phyloP scores from a whole-genome alignment of 257 asterid species.

The Primulina tabacum region DNA sequence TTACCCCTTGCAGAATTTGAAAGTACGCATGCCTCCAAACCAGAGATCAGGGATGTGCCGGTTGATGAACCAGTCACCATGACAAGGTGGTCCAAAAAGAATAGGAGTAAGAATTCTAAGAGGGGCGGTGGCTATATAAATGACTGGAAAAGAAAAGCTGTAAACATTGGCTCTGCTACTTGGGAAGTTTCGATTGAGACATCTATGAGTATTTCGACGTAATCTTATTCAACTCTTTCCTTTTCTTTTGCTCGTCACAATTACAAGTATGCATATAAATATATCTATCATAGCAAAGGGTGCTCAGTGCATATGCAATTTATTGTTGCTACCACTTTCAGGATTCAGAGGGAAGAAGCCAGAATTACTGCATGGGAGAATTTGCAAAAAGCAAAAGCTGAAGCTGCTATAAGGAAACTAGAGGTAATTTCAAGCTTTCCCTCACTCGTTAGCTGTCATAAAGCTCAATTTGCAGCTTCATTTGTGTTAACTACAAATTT shows the following conservation, averaged over 20 bases:
- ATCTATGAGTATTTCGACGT: slow-evolving; percentile 66
- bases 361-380: slow-evolving; percentile 78
- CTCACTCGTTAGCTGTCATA: neutral
- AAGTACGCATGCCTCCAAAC: slow-evolving; percentile 39
- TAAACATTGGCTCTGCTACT: slow-evolving; percentile 44
- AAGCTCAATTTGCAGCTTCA: slow-evolving; percentile 6
- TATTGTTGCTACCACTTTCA: slow-evolving; percentile 24
- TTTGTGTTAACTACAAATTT: neutral
- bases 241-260: slow-evolving; percentile 20
- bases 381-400: slow-evolving; percentile 83
- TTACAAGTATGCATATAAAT: neutral
- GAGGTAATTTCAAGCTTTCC: slow-evolving; percentile 43
- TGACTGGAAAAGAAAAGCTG: slow-evolving; percentile 68
- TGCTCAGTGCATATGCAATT: slow-evolving; percentile 10
- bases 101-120: slow-evolving; percentile 35
- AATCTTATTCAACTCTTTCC: slow-evolving; percentile 16
- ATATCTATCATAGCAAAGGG: neutral
- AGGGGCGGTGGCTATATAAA: slow-evolving; percentile 48
- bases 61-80: slow-evolving; percentile 79
- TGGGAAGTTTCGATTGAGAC: slow-evolving; percentile 64
- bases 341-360: slow-evolving; percentile 66
- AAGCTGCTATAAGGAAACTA: slow-evolving; percentile 66
- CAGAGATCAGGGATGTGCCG: slow-evolving; percentile 72
- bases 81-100: slow-evolving; percentile 90
- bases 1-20: slow-evolving; percentile 56